These are phyloP conservation scores for Globisporangium middletonii DNA, from an alignment of 352 stramenopile species.

Conservation along the genomic window DNA sequence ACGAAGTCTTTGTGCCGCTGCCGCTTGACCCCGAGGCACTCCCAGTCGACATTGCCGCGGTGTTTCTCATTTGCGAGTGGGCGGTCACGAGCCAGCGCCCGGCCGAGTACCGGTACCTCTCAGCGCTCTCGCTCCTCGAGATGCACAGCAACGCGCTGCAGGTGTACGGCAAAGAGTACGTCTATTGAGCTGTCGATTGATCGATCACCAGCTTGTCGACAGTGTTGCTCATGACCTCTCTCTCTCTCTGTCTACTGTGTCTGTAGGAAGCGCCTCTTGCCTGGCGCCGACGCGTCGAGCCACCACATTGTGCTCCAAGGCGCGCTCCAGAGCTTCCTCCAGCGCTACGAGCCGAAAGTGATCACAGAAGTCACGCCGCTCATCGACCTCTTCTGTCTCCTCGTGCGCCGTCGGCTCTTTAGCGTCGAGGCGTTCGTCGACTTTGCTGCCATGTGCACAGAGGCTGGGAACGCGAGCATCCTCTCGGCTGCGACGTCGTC, in stretches of 20 bases:
- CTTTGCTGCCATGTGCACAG: slow-evolving; percentile 52
- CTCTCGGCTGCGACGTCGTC: slow-evolving; percentile 9
- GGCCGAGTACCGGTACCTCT: slow-evolving; percentile 78
- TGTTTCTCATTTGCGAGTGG: slow-evolving; percentile 83
- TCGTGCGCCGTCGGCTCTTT: slow-evolving; percentile 68
- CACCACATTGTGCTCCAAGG: slow-evolving; percentile 72
- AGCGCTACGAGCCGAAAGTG: slow-evolving; percentile 66
- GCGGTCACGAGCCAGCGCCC: slow-evolving; percentile 74
- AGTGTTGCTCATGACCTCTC: neutral
- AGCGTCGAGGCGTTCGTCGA: slow-evolving; percentile 69
- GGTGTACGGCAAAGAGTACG: slow-evolving; percentile 52
- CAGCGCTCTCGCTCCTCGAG: slow-evolving; percentile 69
- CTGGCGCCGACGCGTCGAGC: slow-evolving; percentile 29
- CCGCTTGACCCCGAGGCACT: slow-evolving; percentile 30
- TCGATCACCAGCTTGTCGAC: neutral
- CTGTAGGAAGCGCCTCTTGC: slow-evolving; percentile 38
- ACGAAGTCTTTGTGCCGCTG: slow-evolving; percentile 61
- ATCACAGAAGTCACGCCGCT: slow-evolving; percentile 75
- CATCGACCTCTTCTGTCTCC: slow-evolving; percentile 78
- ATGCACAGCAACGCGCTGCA: slow-evolving; percentile 72
- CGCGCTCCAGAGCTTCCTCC: slow-evolving; percentile 67
- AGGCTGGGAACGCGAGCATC: slow-evolving; percentile 22
- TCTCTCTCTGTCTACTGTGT: neutral
- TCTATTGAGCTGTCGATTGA: slow-evolving; percentile 9
- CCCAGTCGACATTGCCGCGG: slow-evolving; percentile 57